Evolutionary conservation across 805 yeast species (phyloP).

Genomic region (Sungouiella blattae): DNA sequence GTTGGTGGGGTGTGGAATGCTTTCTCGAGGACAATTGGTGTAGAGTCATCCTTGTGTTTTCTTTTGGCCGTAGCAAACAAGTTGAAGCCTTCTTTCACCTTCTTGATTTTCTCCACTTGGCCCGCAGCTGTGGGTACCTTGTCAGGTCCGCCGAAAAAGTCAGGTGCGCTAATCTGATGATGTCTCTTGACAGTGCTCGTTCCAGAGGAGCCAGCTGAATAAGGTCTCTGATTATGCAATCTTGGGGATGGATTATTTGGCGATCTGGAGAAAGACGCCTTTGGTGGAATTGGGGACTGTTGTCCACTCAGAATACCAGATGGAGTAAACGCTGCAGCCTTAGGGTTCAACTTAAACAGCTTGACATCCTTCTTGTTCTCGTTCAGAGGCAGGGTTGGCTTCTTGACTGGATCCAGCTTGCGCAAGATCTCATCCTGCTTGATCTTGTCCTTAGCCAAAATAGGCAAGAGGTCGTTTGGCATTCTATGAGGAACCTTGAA

Average conservation of each 20-base stretch:
- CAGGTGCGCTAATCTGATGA: slow-evolving; percentile 38
- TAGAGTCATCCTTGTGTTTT: slow-evolving; percentile 17
- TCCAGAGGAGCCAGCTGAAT: slow-evolving; percentile 17
- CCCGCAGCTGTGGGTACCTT: slow-evolving; percentile 36
- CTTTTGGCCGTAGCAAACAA: slow-evolving; percentile 47
- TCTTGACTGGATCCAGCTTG: slow-evolving; percentile 23
- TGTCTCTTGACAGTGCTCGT: slow-evolving; percentile 24
- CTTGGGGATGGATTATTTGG: slow-evolving; percentile 35
- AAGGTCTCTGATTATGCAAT: slow-evolving; percentile 29
- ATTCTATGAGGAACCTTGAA: slow-evolving; percentile 63
- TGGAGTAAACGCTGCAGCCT: slow-evolving; percentile 65
- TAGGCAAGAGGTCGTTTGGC: slow-evolving; percentile 68
- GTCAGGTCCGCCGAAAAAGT: slow-evolving; percentile 39
- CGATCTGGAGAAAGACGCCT: slow-evolving; percentile 19
- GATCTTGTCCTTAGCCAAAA: slow-evolving; percentile 61
- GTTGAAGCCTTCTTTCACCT: slow-evolving; percentile 46
- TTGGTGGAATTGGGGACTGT: slow-evolving; percentile 25
- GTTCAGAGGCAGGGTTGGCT: slow-evolving; percentile 6
- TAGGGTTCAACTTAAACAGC: slow-evolving; percentile 68
- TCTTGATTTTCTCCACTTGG: slow-evolving; percentile 32
- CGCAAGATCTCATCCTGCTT: slow-evolving; percentile 60
- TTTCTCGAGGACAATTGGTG: slow-evolving; percentile 45
- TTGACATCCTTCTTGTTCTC: slow-evolving; percentile 23
- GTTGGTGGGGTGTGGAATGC: slow-evolving; percentile 76
- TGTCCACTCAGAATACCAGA: slow-evolving; percentile 21